Conservation (phyloP, 306 rosid species). For the Medicago ruthenica region DNA sequence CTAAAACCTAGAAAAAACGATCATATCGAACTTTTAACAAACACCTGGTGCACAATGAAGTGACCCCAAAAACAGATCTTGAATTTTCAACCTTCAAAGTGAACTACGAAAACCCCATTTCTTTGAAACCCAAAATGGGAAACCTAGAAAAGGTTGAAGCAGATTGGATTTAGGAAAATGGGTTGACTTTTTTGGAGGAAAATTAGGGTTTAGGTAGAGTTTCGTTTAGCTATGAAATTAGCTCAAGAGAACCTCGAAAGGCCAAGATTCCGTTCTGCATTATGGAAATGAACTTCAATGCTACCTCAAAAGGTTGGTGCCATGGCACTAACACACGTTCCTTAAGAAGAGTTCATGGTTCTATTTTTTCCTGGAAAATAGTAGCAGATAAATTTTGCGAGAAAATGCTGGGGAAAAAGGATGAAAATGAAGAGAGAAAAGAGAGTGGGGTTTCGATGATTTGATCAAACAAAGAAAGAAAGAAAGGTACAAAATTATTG, state of each 20-base stretch:
- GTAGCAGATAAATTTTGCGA: slow-evolving; percentile 38
- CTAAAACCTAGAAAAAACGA: slow-evolving; percentile 38
- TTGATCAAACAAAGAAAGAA: slow-evolving; percentile 7
- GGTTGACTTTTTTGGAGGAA: slow-evolving; percentile 52
- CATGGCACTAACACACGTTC: slow-evolving; percentile 45
- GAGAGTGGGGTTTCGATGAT: slow-evolving; percentile 9
- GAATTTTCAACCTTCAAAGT: slow-evolving; percentile 44
- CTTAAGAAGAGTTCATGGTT: slow-evolving; percentile 43
- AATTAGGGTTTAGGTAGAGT: slow-evolving; percentile 60
- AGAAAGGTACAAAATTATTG: slow-evolving; percentile 7
- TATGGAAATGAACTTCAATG: slow-evolving; percentile 47
- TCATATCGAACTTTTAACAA: slow-evolving; percentile 32
- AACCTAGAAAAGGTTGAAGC: slow-evolving; percentile 39
- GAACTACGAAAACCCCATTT: slow-evolving; percentile 22
- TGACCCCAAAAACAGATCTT: slow-evolving; percentile 60
- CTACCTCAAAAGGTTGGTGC: slow-evolving; percentile 33
- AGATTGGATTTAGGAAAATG: slow-evolving; percentile 39
- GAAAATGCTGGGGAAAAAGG: slow-evolving; percentile 54
- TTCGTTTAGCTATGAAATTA: slow-evolving; percentile 43
- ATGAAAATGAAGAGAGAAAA: slow-evolving; percentile 24
- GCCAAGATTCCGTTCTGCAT: slow-evolving; percentile 61
- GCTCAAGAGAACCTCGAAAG: slow-evolving; percentile 55
- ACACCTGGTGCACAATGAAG: slow-evolving; percentile 43
- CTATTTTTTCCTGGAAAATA: slow-evolving; percentile 41
- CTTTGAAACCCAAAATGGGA: slow-evolving; percentile 8